Base-by-base conservation (phyloP, 208 protist species). In the Phytomonas sp. region DNA sequence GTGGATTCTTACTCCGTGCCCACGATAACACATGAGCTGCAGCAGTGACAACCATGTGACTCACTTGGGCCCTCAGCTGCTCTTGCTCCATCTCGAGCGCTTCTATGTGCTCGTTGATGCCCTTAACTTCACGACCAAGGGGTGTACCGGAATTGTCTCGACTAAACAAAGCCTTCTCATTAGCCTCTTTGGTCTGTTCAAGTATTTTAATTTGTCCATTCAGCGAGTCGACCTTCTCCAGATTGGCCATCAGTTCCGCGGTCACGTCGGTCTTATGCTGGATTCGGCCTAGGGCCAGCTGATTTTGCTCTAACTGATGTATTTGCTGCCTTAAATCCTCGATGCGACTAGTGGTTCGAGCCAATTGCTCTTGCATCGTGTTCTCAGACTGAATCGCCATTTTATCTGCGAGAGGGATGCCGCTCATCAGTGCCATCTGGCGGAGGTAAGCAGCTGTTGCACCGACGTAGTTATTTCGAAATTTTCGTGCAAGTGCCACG, bases 1-100 rank as follows among this genome's bases (percentile, higher is more conserved):
- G 83, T 28, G 86, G 84, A 74, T 95, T 92, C 74, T 92, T 95
- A 66, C 74, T 76, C 59, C 89, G 84, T 0, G 87, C 86, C 87
- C 89, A 95, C 46, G 81, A 83, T 26, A 95, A 75, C 31, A 86
- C 86, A 72, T 95, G 82, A 0, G 51, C 68, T 3, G 83, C 73
- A 17, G 87, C 85, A 26, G 92, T 74, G 37, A 53, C 34, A 8
- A 70, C 78, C 89, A 95, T 95, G 77, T 91, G 86, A 30, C 74
- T 51, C 13, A 92, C 79, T 68, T 80, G 83, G 15, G 78, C 77
- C 32, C 53, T 17, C 73, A 92, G 75, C 80, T 85, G 77, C 75
- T 81, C 63, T 70, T 91, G 80, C 78, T 94, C 82, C 43, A 37
- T 68, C 20, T 72, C 70, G 60, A 89, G 76, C 5, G 74, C 65